Base-by-base conservation (phyloP, 805 yeast genomes). In the Yamadazyma laniorum region DNA sequence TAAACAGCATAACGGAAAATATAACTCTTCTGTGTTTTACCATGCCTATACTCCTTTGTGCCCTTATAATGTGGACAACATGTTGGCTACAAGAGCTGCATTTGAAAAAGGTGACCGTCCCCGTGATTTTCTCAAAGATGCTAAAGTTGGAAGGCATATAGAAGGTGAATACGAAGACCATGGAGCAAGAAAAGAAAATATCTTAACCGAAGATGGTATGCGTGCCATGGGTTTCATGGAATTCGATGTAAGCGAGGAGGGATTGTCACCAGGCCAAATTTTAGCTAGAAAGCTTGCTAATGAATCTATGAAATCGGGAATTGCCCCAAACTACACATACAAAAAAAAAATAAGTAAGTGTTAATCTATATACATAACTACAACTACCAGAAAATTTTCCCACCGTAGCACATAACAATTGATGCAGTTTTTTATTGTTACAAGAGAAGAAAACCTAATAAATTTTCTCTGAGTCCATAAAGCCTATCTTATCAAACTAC, bases 1-100 rank as follows among this genome's bases (percentile, higher is more conserved):
- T 36, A 42, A 52, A 14, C 56, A 47, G 4, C 71, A 65, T 41
- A 39, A 37, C 5, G 72, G 73, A 5, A 25, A 25, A 3, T 23
- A 35, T 6, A 66, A 65, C 41, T 65, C 75, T 3, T 52, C 65
- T 6, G 75, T 69, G 5, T 43, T 67, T 41, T 70, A 59, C 44
- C 55, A 58, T 37, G 67, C 70, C 2, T 55, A 60, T 2, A 51
- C 55, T 12, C 74, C 75, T 1, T 46, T 66, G 37, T 44, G 53
- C 32, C 48, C 45, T 2, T 39, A 45, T 7, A 36, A 35, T 25
- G 45, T 35, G 29, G 47, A 43, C 19, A 43, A 39, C 18, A 33
- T 43, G 41, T 5, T 43, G 7, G 39, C 41, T 9, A 43, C 43
- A 19, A 32, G 32, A 26, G 30, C 35, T 11, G 29, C 47, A 6